Evolutionary conservation across 371 early-diverging fungal genomes (phyloP), one percentile per base, ranked within the genome.

Genomic region (Nosema muscidifuracis): DNA sequence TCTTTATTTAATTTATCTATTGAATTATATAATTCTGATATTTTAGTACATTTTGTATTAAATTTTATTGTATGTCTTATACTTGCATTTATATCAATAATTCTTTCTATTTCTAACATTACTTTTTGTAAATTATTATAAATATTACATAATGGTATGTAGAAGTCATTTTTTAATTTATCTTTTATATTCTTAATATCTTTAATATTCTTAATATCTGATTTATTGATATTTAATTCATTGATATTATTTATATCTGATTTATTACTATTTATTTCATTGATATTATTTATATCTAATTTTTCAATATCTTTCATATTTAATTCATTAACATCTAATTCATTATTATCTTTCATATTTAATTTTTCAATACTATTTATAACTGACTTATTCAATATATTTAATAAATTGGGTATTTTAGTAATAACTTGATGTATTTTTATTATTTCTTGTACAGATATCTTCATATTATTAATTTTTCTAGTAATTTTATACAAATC

Each of bases 401-500:
- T 22, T 33, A 71, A 34, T 33, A 79, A 26, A 26, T 30, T 34
- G 0, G 63, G 68, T 55, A 80, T 77, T 53, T 47, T 51, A 7
- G 26, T 7, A 12, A 79, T 40, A n/a, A 55, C 40, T 55, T 81
- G 61, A 50, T 64, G 34, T 0, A 82, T 22, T 55, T 65, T 78
- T 15, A 80, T n/a, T 4, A 75, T 72, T 40, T 80, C 76, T 42
- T 65, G 30, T 20, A 81, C 13, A 7, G 42, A 47, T 22, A 80
- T 66, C 42, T 43, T 63, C n/a, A 44, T 63, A 24, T 44, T 78
- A 9, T 44, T 44, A 26, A 74, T 56, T 63, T 58, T 74, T 58
- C 66, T 75, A 33, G 74, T 63, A 13, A 81, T 57, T 44, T 55
- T 71, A 20, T 67, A 58, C 7, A 80, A 43, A 68, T 84, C 84